phyloP scores from a whole-genome alignment of 73 alveolate species.

The Paramecium pentaurelia region DNA sequence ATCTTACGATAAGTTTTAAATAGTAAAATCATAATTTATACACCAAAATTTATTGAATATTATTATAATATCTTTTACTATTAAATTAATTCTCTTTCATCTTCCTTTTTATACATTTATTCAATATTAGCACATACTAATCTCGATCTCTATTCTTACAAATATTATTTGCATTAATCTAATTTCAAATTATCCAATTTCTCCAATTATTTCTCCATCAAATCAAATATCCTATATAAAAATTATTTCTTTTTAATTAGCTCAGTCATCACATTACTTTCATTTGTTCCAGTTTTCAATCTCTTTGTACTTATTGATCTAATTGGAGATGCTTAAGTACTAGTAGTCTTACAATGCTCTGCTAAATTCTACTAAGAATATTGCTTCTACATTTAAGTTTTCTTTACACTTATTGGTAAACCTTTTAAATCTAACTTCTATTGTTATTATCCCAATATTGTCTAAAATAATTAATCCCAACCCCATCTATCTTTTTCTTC shows the following conservation, averaged over 20 bases:
- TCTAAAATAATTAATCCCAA: constrained; percentile 25
- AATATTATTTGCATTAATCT: not conserved
- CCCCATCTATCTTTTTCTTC: constrained; percentile 10
- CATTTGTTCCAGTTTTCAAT: not conserved
- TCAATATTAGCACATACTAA: constrained; percentile 30
- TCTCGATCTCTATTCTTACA: not conserved
- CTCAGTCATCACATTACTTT: not conserved
- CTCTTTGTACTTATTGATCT: not conserved
- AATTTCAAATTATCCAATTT: not conserved
- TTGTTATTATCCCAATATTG: not conserved
- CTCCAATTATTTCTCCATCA: not conserved
- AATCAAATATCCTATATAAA: not conserved
- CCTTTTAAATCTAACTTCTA: not conserved
- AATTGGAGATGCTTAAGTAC: constrained; percentile 15
- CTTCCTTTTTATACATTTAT: not conserved
- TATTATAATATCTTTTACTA: not conserved
- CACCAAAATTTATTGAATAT: constrained; percentile 5
- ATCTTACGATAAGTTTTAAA: constrained; percentile 18
- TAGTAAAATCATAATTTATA: not conserved
- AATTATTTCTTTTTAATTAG: not conserved
- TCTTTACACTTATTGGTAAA: not conserved
- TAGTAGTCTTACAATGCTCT: not conserved
- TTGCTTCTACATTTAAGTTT: not conserved
- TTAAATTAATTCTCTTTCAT: not conserved
- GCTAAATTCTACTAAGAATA: not conserved